These are phyloP conservation scores for Rhododendron griersonianum DNA, from an alignment of 148 eudicot species.

Conservation along the genomic window DNA sequence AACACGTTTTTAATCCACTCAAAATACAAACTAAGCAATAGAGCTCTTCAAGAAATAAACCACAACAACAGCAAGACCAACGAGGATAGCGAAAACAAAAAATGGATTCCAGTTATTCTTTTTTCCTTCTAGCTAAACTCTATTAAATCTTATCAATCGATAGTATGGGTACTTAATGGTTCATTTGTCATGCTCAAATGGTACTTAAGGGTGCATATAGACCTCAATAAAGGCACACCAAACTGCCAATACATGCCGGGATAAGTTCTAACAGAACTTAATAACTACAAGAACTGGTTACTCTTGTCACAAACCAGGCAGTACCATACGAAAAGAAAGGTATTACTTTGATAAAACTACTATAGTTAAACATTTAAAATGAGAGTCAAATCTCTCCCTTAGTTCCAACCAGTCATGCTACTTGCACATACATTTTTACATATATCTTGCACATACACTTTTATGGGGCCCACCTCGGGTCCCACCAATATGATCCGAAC, in stretches of 20 bases:
- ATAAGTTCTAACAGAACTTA: background rate
- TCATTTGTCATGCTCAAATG: background rate
- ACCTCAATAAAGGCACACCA: background rate
- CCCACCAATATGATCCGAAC: too few species aligned
- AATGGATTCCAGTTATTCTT: background rate
- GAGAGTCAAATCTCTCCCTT: conserved; percentile 1
- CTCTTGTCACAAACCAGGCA: background rate
- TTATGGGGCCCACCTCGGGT: too few species aligned
- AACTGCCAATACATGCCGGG: background rate
- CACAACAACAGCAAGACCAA: background rate
- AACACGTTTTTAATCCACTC: background rate
- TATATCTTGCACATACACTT: too few species aligned
- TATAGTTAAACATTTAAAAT: background rate
- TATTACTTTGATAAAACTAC: background rate
- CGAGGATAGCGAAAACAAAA: background rate
- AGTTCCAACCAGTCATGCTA: too few species aligned
- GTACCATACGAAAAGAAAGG: background rate
- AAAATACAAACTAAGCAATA: background rate
- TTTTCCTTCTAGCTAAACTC: background rate
- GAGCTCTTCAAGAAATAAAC: background rate
- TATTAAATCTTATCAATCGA: too few species aligned
- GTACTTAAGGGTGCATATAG: background rate
- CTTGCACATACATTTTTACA: too few species aligned
- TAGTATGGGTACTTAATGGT: background rate
- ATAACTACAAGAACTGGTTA: background rate